phyloP scores from a whole-genome alignment of 1,284 basidiomycete genomes.

The Ceratobasidium theobromae region DNA sequence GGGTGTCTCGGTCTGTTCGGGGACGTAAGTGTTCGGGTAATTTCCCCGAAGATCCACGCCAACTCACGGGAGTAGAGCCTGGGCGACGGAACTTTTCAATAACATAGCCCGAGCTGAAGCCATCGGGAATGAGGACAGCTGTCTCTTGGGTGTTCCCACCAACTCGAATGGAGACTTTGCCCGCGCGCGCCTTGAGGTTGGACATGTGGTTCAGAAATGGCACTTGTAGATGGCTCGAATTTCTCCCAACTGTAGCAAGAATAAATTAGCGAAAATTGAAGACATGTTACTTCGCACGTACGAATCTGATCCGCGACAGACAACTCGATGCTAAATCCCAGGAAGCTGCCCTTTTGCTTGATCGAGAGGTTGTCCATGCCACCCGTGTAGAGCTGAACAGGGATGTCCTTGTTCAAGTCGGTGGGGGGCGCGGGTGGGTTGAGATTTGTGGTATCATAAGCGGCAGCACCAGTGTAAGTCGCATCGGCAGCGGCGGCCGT shows the following conservation, averaged over 20 bases:
- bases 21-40: conserved; percentile 31
- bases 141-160: conserved; percentile 78
- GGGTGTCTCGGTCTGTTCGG: conserved; percentile 46
- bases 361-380: conserved; percentile 51
- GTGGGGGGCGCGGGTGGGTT: conserved; percentile 49
- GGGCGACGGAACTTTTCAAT: conserved; percentile 48
- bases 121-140: conserved; percentile 51
- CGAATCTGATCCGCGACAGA: conserved; percentile 64
- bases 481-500: conserved; percentile 42
- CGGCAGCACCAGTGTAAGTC: conserved; percentile 48
- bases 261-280: not conserved
- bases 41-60: conserved; percentile 50
- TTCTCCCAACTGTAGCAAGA: conserved; percentile 29
- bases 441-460: conserved; percentile 51
- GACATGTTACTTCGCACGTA: conserved; percentile 45
- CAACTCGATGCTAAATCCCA: conserved; percentile 73
- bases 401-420: conserved; percentile 47
- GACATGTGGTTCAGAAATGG: conserved; percentile 76
- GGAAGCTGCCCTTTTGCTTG: conserved; percentile 59
- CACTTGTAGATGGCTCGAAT: conserved; percentile 51
- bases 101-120: conserved; percentile 49
- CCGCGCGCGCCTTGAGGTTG: conserved; percentile 61
- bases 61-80: conserved; percentile 24
- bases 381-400: conserved; percentile 47
- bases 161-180: conserved; percentile 58